Evolutionary conservation across 768 basidiomycete species (phyloP).

Genomic region (Tulasnella sp.): DNA sequence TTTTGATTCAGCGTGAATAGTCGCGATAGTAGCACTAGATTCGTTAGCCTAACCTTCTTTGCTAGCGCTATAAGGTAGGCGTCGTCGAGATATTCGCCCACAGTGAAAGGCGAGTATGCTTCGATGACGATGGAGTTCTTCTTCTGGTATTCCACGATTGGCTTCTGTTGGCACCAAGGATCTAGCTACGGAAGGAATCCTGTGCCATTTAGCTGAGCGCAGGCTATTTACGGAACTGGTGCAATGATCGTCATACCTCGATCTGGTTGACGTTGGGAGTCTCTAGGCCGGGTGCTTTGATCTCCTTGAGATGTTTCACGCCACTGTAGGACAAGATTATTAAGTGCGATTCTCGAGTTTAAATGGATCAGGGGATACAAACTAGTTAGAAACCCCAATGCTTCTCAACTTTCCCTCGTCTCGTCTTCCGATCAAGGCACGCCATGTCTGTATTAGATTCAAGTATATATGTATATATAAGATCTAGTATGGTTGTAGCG

Average conservation of each 20-base stretch:
- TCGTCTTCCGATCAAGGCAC: slow-evolving; percentile 52
- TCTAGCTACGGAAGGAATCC: slow-evolving; percentile 44
- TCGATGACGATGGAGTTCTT: slow-evolving; percentile 49
- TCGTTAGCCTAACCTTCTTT: slow-evolving; percentile 38
- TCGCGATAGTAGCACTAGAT: background rate
- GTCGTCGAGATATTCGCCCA: slow-evolving; percentile 38
- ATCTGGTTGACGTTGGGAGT: slow-evolving; percentile 71
- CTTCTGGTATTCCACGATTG: slow-evolving; percentile 65
- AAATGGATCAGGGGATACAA: slow-evolving; percentile 21
- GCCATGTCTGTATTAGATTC: slow-evolving; percentile 56
- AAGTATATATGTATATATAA: too few relatives aligned
- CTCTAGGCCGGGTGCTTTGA: slow-evolving; percentile 47
- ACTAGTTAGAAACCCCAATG: slow-evolving; percentile 84
- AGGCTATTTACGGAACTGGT: background rate
- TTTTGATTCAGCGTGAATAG: background rate
- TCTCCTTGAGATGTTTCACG: slow-evolving; percentile 64
- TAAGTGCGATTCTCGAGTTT: background rate
- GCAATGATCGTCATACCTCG: slow-evolving; percentile 38
- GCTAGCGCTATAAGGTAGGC: slow-evolving; percentile 44
- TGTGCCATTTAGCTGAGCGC: too few relatives aligned
- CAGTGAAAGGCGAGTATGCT: slow-evolving; percentile 68
- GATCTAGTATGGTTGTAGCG: too few relatives aligned
- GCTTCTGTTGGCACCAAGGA: slow-evolving; percentile 67
- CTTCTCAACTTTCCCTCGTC: slow-evolving; percentile 51
- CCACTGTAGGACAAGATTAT: slow-evolving; percentile 34